Evolutionary conservation across 768 basidiomycete species (phyloP), one percentile per base, ranked within the genome.

Genomic region (Rhodotorula babjevae): DNA sequence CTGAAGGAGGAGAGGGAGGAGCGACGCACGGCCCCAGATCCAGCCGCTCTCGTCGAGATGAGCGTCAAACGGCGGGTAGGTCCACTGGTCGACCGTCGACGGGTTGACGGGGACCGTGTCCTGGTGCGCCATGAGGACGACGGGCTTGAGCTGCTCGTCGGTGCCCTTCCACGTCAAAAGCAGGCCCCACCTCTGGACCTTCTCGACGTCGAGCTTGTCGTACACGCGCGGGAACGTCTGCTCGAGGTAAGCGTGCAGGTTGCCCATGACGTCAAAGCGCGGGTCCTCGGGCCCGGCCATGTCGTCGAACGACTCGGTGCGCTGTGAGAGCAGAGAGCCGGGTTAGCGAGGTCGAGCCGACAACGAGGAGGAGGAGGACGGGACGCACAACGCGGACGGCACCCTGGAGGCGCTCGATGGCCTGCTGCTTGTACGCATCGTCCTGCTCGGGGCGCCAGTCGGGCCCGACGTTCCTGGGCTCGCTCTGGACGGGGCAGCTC

Each of bases 151-250:
- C 1, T 83, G 81, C 19, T 79, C 69, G 74, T 90, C 84, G 8
- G 85, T 84, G 3, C 90, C 90, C 64, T 84, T 82, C 90, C 90
- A 91, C 61, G 87, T 85, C 78, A 86, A 90, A 15, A 90, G 80
- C n/a, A 91, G 83, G 0, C 86, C 90, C 75, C 89, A 90, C 0
- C 86, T 89, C 79, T 91, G 91, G 76, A 93, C 86, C 75, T 87
- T 87, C 16, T 87, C 87, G 70, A 89, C 83, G 44, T 83, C 78
- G 57, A 91, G 83, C 16, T 80, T 84, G n/a, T 82, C 14, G 79
- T 90, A 87, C 16, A 72, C 65, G 8, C 42, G 29, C 9, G 74
- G 74, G 61, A 60, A 75, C 2, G 74, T 72, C 58, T 42, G 12
- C 40, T 72, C 71, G 61, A 76, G 71, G 59, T 76, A 76, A 0